Evolutionary conservation across 306 rosid species (phyloP), one percentile per base, ranked within the genome.

Genomic region (Corylus heterophylla): DNA sequence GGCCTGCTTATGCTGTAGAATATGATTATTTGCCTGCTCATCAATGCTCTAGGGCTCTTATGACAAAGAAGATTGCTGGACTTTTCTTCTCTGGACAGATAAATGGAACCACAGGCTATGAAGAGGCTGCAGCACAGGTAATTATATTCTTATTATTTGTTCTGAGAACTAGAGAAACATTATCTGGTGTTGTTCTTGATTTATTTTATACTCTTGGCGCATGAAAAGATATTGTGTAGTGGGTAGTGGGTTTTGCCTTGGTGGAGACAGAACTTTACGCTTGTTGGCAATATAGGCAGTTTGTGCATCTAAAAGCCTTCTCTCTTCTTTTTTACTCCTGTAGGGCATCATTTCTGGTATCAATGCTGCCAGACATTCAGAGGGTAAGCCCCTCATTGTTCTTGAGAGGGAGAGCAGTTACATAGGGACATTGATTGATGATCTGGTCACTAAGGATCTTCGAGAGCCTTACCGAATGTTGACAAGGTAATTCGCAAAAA

Each of bases 1-100:
- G 98, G 85, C 98, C 98, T 67, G 98, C 98, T 69, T 94, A 94
- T 88, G 98, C 98, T 4, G 98, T 94, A 75, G 98, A 94, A 85
- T 94, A 94, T 83, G 97, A 94, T 72, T 94, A 80, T 91, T 87
- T 94, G 83, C 98, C 97, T 54, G 95, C 98, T 85, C 83, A 94
- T 89, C 97, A 94, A 79, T 94, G 98, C 49, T 20, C 88, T 78
- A 90, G 93, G 81, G 89, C 98, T 86, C 97, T 94, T 42, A 94
- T 92, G 98, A 94, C 98, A 8, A 94, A 94, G 90, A 94, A 86
- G 88, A 84, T 94, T 66, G 89, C 86, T 80, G 98, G 98, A 48
- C 89, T 94, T 87, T 94, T 94, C 90, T 92, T 94, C 89, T 92
- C 98, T 54, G 98, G 98, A 84, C 98, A 94, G 90, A 92, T 92